Evolutionary conservation across 2,329 filamentous ascomycete species (phyloP).

Genomic region (Aspergillus sp.): DNA sequence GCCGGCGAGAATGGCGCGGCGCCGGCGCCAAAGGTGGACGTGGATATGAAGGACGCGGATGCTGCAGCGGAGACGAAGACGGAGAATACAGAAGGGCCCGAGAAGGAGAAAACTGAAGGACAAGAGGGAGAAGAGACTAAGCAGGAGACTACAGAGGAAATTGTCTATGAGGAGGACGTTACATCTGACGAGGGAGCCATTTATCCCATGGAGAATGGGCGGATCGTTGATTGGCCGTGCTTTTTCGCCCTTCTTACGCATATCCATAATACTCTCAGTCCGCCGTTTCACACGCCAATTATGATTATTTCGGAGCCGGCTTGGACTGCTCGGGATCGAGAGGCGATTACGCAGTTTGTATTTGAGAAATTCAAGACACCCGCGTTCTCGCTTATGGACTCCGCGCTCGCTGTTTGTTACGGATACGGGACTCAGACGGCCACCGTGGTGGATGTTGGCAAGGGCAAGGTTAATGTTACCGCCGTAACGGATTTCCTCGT

Average conservation of each 20-base stretch:
- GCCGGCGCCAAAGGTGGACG: slow-evolving; percentile 29
- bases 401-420: slow-evolving; percentile 71
- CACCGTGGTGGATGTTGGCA: slow-evolving; percentile 85
- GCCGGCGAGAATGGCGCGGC: slow-evolving; percentile 1
- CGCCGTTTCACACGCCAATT: slow-evolving; percentile 89
- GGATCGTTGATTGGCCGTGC: slow-evolving; percentile 82
- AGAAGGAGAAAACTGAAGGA: slow-evolving; percentile 22
- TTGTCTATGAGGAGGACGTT: slow-evolving; percentile 78
- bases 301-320: slow-evolving; percentile 82
- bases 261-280: slow-evolving; percentile 80
- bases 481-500: slow-evolving; percentile 78
- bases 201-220: slow-evolving; percentile 75
- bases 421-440: slow-evolving; percentile 77
- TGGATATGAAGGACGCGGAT: slow-evolving; percentile 41
- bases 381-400: slow-evolving; percentile 82
- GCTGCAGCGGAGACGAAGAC: slow-evolving; percentile 16
- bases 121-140: slow-evolving; percentile 17
- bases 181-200: slow-evolving; percentile 83
- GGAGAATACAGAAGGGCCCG: slow-evolving; percentile 14
- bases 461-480: slow-evolving; percentile 85
- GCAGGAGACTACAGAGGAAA: slow-evolving; percentile 37
- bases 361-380: slow-evolving; percentile 97
- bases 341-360: slow-evolving; percentile 83
- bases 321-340: slow-evolving; percentile 83
- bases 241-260: slow-evolving; percentile 92